Base-by-base conservation (phyloP, 2,329 filamentous ascomycete species). In the Geosmithia putterillii region DNA sequence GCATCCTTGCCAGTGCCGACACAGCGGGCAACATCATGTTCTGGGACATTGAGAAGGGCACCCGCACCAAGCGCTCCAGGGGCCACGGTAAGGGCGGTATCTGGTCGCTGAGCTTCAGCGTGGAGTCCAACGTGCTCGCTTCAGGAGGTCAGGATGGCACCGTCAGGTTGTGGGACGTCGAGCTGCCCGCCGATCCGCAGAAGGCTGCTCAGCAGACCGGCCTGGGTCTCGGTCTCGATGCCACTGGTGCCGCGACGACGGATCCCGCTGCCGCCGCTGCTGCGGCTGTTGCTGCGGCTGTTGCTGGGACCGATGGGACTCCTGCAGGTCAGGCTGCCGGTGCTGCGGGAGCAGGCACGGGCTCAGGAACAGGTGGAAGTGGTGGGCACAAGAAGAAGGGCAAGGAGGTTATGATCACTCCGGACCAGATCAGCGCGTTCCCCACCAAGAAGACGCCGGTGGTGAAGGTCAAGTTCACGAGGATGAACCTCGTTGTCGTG, bases 381-480 rank as follows among this genome's bases (percentile, higher is more conserved):
- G 58, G 64, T 15, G 56, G 54, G 2, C 58, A 62, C 28, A 81
- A 81, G 72, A 94, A 94, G 67, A 86, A 86, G 61, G 78, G 76
- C 44, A 95, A 95, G 61, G 90, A 95, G 54, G 86, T 88, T 4
- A 86, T 86, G 54, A 83, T 95, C 38, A 89, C 83, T 0, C 82
- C 88, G 0, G 92, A 98, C 57, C 92, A 96, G 64, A 94, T 98
- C 64, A 87, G 80, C 50, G 89, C 86, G 1, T 96, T 95, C 58
- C 81, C 87, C 1, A 96, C 92, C 4, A 98, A 98, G 74, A 95
- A 94, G 66, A 90, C 84, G 15, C 89, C 90, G 0, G 86, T 96
- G 10, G 86, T 94, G 63, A 92, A 90, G 64, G 89, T 94, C 43
- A 79, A 83, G 55, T 95, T 95, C 55, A 96, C 92, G 3, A 73